Evolutionary conservation across 106 monocot genomes (phyloP).

Genomic region (Phalaenopsis aphrodite): DNA sequence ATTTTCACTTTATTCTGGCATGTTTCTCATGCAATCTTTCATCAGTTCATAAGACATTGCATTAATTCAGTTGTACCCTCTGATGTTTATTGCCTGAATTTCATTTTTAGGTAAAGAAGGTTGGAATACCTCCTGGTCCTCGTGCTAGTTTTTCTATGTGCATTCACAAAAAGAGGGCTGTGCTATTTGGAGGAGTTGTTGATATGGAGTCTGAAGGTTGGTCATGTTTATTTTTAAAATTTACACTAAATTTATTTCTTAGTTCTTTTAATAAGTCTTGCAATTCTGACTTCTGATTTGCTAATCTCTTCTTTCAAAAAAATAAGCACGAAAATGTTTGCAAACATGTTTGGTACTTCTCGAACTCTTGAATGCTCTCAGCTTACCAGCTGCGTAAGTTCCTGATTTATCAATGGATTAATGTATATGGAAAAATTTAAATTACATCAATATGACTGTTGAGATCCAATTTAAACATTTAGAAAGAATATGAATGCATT

Average conservation of each 20-base stretch:
- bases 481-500: too few relatives aligned
- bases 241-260: neutral
- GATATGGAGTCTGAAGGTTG: slow-evolving; percentile 95
- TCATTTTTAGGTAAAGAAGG: slow-evolving; percentile 62
- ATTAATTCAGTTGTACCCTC: neutral
- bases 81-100: neutral
- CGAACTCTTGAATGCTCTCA: too few relatives aligned
- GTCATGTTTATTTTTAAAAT: neutral
- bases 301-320: neutral
- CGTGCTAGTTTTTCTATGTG: slow-evolving; percentile 96
- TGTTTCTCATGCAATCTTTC: slow-evolving; percentile 1
- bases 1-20: neutral
- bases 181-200: slow-evolving; percentile 94
- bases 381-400: too few relatives aligned
- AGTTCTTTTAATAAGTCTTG: neutral
- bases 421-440: too few relatives aligned
- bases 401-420: too few relatives aligned
- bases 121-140: slow-evolving; percentile 94
- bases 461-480: too few relatives aligned
- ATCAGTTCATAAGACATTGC: neutral
- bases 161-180: slow-evolving; percentile 88
- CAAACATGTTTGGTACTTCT: too few relatives aligned
- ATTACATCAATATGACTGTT: too few relatives aligned
- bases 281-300: neutral
- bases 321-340: too few relatives aligned